Conservation (phyloP, 176 grass and related monocot genomes). For the Cymbopogon citratus region DNA sequence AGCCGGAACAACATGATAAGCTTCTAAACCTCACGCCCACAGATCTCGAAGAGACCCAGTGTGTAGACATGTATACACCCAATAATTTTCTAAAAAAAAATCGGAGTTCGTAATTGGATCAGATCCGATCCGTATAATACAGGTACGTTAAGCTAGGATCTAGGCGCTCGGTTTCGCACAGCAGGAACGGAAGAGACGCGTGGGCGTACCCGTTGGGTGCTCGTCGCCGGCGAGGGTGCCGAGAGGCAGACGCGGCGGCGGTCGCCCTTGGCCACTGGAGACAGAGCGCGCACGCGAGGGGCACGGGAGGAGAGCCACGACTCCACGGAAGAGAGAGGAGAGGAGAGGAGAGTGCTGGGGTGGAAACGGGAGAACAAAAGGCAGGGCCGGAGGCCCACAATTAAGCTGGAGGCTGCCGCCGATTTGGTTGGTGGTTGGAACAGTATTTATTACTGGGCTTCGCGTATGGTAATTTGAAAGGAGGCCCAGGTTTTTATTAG, state of each 20-base stretch:
- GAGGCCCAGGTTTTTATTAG: too few species aligned
- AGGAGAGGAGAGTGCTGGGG: too few species aligned
- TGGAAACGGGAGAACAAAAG: neutral
- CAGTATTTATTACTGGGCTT: too few species aligned
- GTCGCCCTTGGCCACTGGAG: neutral
- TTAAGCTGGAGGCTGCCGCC: neutral
- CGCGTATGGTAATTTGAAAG: too few species aligned
- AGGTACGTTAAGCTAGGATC: neutral
- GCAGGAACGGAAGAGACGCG: neutral
- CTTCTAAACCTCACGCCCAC: neutral
- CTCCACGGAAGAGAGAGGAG: neutral
- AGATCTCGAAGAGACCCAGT: neutral
- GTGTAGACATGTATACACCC: neutral
- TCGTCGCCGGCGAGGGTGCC: neutral
- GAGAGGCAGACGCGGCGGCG: neutral
- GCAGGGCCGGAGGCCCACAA: neutral
- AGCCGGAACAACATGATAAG: neutral
- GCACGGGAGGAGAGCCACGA: neutral
- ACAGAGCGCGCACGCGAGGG: neutral
- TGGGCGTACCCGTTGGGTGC: neutral
- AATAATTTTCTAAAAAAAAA: neutral
- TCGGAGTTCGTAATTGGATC: neutral
- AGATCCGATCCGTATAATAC: neutral
- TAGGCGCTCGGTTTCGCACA: neutral
- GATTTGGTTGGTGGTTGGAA: too few species aligned